Base-by-base conservation (phyloP, 2,329 filamentous ascomycete genomes). In the Scorias spongiosa region DNA sequence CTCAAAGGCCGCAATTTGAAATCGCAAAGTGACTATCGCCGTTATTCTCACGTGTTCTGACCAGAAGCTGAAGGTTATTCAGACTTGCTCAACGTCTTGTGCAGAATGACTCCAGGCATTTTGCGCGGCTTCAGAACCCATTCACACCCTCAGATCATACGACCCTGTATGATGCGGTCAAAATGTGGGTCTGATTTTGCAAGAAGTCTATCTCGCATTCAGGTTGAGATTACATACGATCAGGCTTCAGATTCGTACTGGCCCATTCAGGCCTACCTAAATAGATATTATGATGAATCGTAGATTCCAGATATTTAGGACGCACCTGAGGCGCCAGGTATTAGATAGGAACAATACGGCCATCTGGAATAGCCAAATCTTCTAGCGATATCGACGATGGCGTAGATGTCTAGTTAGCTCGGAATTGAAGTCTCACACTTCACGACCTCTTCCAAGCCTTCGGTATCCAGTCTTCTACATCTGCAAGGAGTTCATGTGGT, bases 401-500 rank as follows among this genome's bases (percentile, higher is more conserved):
- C 7, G 20, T 26, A 26, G 20, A 26, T 3, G 7, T 26, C 20
- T 26, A 7, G 3, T 26, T 36, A 36, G 5, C 32, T 36, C 12
- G 32, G 32, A 12, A 36, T 12, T 5, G 3, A 15, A 36, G 11
- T 15, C 32, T 36, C 32, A 36, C 3, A 9, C 3, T 12, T 9
- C 9, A 12, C 15, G 11, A 36, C 15, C 9, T 36, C 26, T 54
- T 54, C 54, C 54, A 60, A 11, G 54, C 57, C 42, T 59, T 55
- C 45, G 49, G 46, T 9, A 60, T 47, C 48, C 54, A 63, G 14
- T 54, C 58, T 40, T 63, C 57, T 5, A 63, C 49, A 51, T 63
- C 58, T 4, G 44, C 51, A 8, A 59, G 50, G 12, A 63, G 46
- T 36, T 55, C 57, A 12, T 50, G 46, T 42, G 57, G 59, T 42